Percentiles rank a stretch among this genome's conserved stretches.
phyloP scores from a whole-genome alignment of 345 rosid species.

The Trapa incisa region DNA sequence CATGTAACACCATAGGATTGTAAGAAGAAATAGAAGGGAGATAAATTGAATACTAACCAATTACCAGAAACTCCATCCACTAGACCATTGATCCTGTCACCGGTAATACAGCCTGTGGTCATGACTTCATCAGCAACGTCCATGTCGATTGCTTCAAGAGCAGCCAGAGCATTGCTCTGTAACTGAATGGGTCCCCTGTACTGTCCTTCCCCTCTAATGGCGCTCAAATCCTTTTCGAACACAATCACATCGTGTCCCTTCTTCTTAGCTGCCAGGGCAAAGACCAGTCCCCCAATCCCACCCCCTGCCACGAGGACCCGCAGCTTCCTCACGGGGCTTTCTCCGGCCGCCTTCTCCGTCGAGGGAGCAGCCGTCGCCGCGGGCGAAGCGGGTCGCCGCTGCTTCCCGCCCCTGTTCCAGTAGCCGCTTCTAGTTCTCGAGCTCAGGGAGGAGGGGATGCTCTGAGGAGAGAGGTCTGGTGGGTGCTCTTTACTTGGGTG shows the following conservation, averaged over 20 bases:
- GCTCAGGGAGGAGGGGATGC: conserved; percentile 11
- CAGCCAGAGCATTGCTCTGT: conserved; percentile 94
- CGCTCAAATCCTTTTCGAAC: conserved; percentile 85
- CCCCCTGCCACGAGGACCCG: conserved; percentile 83
- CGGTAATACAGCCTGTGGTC: conserved; percentile 82
- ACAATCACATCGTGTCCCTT: conserved; percentile 59
- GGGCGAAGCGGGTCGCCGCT: conserved; percentile 28
- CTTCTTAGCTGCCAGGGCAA: conserved; percentile 84
- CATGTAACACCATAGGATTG: not conserved
- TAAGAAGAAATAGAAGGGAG: not conserved
- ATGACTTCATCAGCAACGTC: conserved; percentile 77
- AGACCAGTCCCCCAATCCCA: conserved; percentile 84
- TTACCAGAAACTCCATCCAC: conserved; percentile 86
- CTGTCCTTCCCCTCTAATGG: conserved; percentile 91
- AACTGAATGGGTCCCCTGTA: conserved; percentile 94
- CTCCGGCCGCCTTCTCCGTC: not conserved
- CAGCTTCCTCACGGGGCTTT: conserved; percentile 27
- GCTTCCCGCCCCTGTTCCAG: conserved; percentile 10
- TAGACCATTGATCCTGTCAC: conserved; percentile 85
- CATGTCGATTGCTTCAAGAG: conserved; percentile 83
- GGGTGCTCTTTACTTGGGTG: conserved; percentile 21
- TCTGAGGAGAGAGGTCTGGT: conserved; percentile 28
- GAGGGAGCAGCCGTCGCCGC: conserved; percentile 4
- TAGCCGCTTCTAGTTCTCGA: conserved; percentile 16
- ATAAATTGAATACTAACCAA: conserved; percentile 41